Percentiles rank a stretch among this genome's conserved stretches.
Evolutionary conservation across 345 rosid genomes (phyloP).

Genomic region (Luvunga scandens): DNA sequence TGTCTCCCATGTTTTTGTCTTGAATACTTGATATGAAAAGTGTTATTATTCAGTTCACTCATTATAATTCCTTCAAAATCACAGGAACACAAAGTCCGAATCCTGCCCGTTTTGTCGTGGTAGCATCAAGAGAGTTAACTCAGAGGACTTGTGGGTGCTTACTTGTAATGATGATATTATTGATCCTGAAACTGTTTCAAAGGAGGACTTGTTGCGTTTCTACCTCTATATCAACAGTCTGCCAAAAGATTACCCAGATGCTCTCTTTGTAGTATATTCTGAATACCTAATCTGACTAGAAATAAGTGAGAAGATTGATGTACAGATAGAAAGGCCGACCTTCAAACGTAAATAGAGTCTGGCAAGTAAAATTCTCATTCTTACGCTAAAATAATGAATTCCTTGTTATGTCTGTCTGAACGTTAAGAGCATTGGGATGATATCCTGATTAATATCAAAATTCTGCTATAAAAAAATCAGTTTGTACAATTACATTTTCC

Average conservation of each 20-base stretch:
- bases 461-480: conserved; percentile 1
- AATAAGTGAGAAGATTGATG: conserved; percentile 30
- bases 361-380: conserved; percentile 32
- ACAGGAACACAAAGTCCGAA: conserved; percentile 87
- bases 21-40: not conserved
- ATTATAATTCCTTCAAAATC: conserved; percentile 16
- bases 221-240: conserved; percentile 74
- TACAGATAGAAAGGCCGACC: conserved; percentile 51
- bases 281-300: conserved; percentile 70
- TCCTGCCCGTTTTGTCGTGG: conserved; percentile 97
- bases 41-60: not conserved
- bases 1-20: not conserved
- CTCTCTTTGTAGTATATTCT: conserved; percentile 75
- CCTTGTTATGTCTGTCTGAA: conserved; percentile 18
- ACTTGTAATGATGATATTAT: conserved; percentile 82
- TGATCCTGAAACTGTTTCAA: conserved; percentile 61
- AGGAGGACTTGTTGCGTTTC: conserved; percentile 71
- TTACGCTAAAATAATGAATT: conserved; percentile 15
- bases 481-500: not conserved
- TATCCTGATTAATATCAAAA: conserved; percentile 1
- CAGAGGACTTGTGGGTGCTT: conserved; percentile 95
- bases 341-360: conserved; percentile 55
- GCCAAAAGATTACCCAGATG: conserved; percentile 80
- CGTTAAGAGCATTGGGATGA: conserved; percentile 1
- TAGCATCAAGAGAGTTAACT: conserved; percentile 89